Conservation (phyloP, 1,284 basidiomycete genomes). For the Naganishia sp. region DNA sequence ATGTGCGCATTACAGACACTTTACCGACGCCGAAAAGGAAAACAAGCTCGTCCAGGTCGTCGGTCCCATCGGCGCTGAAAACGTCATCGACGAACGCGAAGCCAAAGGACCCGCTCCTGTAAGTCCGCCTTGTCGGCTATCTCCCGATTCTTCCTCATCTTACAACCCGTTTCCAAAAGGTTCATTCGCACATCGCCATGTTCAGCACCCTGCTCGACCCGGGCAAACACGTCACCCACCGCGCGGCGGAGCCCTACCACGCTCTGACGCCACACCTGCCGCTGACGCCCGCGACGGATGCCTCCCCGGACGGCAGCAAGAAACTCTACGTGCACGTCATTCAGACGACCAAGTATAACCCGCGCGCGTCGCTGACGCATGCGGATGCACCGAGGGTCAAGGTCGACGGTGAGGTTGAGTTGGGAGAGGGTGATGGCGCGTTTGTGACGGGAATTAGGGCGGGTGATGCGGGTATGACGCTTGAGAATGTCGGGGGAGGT, state of each 20-base stretch:
- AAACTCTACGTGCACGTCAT: conserved; percentile 58
- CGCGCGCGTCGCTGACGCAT: conserved; percentile 49
- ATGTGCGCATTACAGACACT: conserved; percentile 58
- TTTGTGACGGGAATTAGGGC: conserved; percentile 62
- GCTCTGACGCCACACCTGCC: conserved; percentile 56
- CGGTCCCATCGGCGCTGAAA: conserved; percentile 64
- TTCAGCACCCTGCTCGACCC: conserved; percentile 66
- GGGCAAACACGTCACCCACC: conserved; percentile 60
- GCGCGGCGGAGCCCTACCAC: conserved; percentile 57
- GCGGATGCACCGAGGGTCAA: conserved; percentile 59
- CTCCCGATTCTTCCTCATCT: neutral
- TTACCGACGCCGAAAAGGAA: conserved; percentile 76
- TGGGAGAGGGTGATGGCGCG: conserved; percentile 70
- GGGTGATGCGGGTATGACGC: conserved; percentile 54
- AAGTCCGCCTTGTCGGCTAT: conserved; percentile 60
- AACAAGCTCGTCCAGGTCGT: conserved; percentile 70
- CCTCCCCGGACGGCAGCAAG: conserved; percentile 37
- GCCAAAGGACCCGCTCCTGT: conserved; percentile 69
- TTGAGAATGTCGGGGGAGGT: conserved; percentile 63
- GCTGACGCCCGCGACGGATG: conserved; percentile 21
- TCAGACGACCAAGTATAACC: conserved; percentile 74
- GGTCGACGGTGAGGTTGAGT: conserved; percentile 55
- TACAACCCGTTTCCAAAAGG: conserved; percentile 35
- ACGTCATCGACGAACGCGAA: conserved; percentile 65
- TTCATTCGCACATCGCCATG: conserved; percentile 54